A percentile compares a stretch with the other conserved stretches of the same genome.
Evolutionary conservation across 1,284 basidiomycete species (phyloP).

Genomic region (Apiotrichum mycotoxinovorans): DNA sequence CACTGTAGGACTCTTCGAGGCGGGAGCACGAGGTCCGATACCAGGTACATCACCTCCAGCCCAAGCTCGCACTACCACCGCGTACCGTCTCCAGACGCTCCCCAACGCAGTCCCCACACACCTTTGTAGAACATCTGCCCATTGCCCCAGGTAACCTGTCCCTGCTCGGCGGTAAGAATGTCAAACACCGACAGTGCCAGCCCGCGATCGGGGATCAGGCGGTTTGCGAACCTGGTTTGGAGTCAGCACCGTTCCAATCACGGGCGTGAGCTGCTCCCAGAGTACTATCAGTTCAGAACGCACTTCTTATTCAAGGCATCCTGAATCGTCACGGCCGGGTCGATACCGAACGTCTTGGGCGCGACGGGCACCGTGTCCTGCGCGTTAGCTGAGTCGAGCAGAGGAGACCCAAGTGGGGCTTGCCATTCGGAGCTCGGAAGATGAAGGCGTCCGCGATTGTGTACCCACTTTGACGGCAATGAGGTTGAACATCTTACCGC

Average conservation of each 20-base stretch:
- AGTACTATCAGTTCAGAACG: conserved; percentile 5
- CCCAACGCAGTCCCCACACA: conserved; percentile 45
- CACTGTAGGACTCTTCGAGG: too few species aligned
- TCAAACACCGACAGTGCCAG: conserved; percentile 87
- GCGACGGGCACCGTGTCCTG: conserved; percentile 51
- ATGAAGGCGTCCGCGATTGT: too few species aligned
- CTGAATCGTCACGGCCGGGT: conserved; percentile 41
- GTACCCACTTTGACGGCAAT: conserved; percentile 38
- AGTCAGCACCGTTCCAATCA: not conserved
- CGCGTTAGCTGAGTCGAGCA: not conserved
- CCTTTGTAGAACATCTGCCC: conserved; percentile 92
- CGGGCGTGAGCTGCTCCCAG: too few species aligned
- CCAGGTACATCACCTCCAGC: too few species aligned
- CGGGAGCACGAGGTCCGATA: too few species aligned
- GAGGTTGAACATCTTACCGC: conserved; percentile 42
- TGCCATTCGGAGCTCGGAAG: too few species aligned
- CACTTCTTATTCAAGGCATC: conserved; percentile 50
- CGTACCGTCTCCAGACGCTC: not conserved
- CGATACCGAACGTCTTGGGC: conserved; percentile 45
- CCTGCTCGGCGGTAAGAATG: conserved; percentile 77
- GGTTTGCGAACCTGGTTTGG: conserved; percentile 76
- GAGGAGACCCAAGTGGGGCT: not conserved
- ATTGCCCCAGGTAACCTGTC: conserved; percentile 90
- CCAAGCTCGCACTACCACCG: too few species aligned
- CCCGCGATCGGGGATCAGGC: conserved; percentile 85